Base-by-base conservation (phyloP, 306 rosid genomes). In the Trifolium dubium region DNA sequence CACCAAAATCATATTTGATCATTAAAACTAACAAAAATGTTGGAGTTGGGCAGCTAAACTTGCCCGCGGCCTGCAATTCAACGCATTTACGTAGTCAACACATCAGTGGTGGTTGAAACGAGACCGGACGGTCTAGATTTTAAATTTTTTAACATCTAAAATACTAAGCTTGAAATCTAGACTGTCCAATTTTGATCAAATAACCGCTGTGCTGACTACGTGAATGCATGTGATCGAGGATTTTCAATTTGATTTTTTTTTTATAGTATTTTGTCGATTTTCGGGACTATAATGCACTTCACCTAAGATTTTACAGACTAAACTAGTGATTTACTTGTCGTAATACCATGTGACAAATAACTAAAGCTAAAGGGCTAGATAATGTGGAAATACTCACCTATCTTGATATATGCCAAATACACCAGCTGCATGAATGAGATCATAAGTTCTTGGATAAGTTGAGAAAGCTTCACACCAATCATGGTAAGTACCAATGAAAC, bases 391-490 rank as follows among this genome's bases (percentile, higher is more conserved):
- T 62, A 80, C 92, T 80, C 76, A 82, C 97, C 99, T 95, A 75
- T 90, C 99, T 49, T 92, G 99, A 76, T 95, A 95, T 73, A 95
- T 90, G 79, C 87, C 75, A 76, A 95, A 88, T 5, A 95, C 85
- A 51, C 84, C 87, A 5, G 81, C 63, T 9, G 99, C 99, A 69
- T 95, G 99, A 58, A 90, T 92, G 80, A 95, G 90, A 82, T 95
- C 98, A 41, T 95, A 95, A 2, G 99, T 95, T 80, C 98, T 87
- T 15, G 99, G 99, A 73, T 92, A 92, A 1, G 97, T 92, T 9
- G 99, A 92, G 83, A 94, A 88, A 43, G 93, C 99, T 83, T 95
- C 98, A 0, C 98, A 95, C 98, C 99, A 88, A 37, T 95, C 92
- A 59, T 92, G 95, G 82, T 95, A 95, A 29, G 98, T 76, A 50